Conservation (phyloP, 2,329 filamentous ascomycete species). For the Microthyrium microscopicum region DNA sequence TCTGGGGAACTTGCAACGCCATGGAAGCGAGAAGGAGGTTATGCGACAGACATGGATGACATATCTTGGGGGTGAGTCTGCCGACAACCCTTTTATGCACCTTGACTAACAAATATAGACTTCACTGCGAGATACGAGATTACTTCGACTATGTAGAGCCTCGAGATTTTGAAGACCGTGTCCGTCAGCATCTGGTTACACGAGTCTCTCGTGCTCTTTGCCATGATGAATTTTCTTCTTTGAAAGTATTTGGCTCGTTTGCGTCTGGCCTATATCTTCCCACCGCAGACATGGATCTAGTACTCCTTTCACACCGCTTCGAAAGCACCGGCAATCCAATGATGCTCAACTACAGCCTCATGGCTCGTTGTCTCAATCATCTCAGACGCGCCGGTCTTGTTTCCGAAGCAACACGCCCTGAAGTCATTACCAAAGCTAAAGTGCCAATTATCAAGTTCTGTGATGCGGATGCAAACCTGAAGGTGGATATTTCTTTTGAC, state of each 20-base stretch:
- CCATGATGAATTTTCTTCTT: constrained; percentile 51
- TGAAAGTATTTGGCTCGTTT: constrained; percentile 82
- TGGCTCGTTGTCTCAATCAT: constrained; percentile 36
- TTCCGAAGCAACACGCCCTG: constrained; percentile 30
- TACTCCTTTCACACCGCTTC: constrained; percentile 45
- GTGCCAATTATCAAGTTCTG: constrained; percentile 89
- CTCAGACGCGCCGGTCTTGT: background rate
- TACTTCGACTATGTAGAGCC: constrained; percentile 80
- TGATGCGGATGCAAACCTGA: constrained; percentile 59
- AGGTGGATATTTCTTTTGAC: constrained; percentile 89
- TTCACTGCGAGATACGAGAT: constrained; percentile 80
- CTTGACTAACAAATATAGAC: constrained; percentile 26
- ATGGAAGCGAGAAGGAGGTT: constrained; percentile 5
- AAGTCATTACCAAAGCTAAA: constrained; percentile 57
- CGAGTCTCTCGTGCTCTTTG: constrained; percentile 45
- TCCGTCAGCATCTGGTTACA: constrained; percentile 56
- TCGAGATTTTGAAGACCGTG: constrained; percentile 54
- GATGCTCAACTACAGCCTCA: constrained; percentile 15
- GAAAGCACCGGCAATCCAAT: constrained; percentile 1
- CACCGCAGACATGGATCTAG: constrained; percentile 85
- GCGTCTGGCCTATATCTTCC: constrained; percentile 62
- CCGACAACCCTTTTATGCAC: too few relatives aligned
- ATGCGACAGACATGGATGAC: background rate
- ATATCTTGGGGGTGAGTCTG: constrained; percentile 1
- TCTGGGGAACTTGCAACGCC: background rate